These are phyloP conservation scores for Medicago arabica DNA, from an alignment of 306 rosid genomes.

Conservation along the genomic window DNA sequence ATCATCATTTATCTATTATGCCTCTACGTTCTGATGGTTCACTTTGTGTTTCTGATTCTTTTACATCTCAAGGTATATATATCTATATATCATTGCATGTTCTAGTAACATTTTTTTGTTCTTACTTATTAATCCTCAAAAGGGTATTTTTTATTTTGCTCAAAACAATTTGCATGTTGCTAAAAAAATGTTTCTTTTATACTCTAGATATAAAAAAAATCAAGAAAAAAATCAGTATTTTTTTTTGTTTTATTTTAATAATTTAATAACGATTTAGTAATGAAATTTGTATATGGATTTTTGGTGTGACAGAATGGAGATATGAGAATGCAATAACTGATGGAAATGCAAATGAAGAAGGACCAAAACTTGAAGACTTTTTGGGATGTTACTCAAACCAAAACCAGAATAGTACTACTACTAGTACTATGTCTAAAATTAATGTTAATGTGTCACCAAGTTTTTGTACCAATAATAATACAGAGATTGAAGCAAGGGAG, in stretches of 20 bases:
- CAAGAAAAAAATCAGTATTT: background rate
- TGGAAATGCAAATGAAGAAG: conserved; percentile 56
- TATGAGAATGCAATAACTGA: conserved; percentile 63
- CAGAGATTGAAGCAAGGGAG: conserved; percentile 49
- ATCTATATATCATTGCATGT: conserved; percentile 34
- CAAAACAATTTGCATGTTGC: conserved; percentile 45
- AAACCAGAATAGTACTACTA: conserved; percentile 38
- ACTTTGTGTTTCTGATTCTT: conserved; percentile 75
- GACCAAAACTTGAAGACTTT: conserved; percentile 96
- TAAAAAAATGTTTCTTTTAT: conserved; percentile 21
- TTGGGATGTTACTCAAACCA: conserved; percentile 85
- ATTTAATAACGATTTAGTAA: background rate
- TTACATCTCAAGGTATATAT: conserved; percentile 62
- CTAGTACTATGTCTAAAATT: conserved; percentile 49
- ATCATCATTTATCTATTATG: conserved; percentile 62
- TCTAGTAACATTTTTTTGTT: background rate
- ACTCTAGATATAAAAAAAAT: background rate
- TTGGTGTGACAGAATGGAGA: conserved; percentile 70
- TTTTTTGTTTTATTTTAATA: background rate
- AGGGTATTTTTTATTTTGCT: conserved; percentile 11
- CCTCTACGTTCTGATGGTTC: conserved; percentile 95
- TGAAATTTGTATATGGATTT: conserved; percentile 1
- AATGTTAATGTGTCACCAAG: conserved; percentile 64
- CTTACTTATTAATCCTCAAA: background rate
- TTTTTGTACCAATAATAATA: conserved; percentile 45